Base-by-base conservation (phyloP, 225 moss, liverwort and hornwort genomes). In the Sphagnum contortum region DNA sequence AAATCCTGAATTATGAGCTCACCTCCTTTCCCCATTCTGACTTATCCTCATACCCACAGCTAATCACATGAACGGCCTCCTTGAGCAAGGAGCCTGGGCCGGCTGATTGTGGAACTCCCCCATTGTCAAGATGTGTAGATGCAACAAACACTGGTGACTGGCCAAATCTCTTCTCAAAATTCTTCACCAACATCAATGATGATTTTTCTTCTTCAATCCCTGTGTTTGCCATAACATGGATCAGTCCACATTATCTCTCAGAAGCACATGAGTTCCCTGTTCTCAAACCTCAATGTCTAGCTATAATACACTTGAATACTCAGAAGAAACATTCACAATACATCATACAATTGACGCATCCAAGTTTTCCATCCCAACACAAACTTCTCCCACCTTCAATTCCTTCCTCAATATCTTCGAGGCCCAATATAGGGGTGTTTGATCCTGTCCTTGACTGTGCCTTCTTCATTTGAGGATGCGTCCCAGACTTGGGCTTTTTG, bases 21-120 rank as follows among this genome's bases (percentile, higher is more conserved):
- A 88, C 94, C 87, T 94, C 94, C 68, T 94, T 94, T 12, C 94
- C 94, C 94, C 94, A 94, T 48, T 94, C 94, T 2, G 94, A 89
- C 69, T 94, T 94, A 73, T 88, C 91, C 71, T 94, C 94, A 56
- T 94, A 94, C 3, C 94, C 94, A 64, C 94, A 94, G 46, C 94
- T 94, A 70, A 94, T 94, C 57, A 94, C 94, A 61, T 94, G 94
- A 67, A 94, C 91, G 5, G 94, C 94, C 72, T 94, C 94, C 63
- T 94, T 94, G 57, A 94, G 65, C n/a, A 94, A 77, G 45, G 94
- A 94, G 0, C 94, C 94, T 0, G 94, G 85, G 55, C 84, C 91
- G 3, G 94, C 91, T 9, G 89, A 89, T 72, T 89, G 94, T 49
- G 85, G 91, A 7, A 91, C 80, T 4, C 91, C 94, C 4, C 86